Conservation (phyloP, 2,329 filamentous ascomycete species). For the Fusarium succisae region DNA sequence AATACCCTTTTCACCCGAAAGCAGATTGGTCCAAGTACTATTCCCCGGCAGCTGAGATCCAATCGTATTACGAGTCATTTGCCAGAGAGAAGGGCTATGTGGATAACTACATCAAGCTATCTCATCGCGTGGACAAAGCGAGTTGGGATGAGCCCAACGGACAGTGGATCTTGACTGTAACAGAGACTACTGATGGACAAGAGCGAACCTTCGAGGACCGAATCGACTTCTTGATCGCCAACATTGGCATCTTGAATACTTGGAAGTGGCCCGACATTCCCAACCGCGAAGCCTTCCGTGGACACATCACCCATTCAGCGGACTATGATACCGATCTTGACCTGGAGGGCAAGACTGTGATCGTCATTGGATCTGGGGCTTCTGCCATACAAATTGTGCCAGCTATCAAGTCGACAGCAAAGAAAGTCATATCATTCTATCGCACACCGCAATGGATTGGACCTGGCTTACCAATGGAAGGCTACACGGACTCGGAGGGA, state of each 20-base stretch:
- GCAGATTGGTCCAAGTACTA: constrained; percentile 56
- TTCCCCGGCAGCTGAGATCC: constrained; percentile 50
- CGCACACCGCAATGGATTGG: constrained; percentile 55
- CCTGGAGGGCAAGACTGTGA: constrained; percentile 58
- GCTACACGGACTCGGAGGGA: constrained; percentile 26
- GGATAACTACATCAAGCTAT: constrained; percentile 41
- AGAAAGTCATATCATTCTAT: constrained; percentile 53
- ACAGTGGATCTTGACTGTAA: constrained; percentile 12
- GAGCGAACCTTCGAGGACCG: constrained; percentile 50
- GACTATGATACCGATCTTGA: constrained; percentile 60
- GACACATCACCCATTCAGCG: constrained; percentile 60
- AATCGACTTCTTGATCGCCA: constrained; percentile 59
- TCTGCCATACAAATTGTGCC: constrained; percentile 63
- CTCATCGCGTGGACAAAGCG: constrained; percentile 36
- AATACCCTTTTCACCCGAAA: constrained; percentile 56
- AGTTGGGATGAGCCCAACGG: constrained; percentile 36
- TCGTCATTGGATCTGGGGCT: constrained; percentile 63
- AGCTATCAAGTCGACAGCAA: constrained; percentile 38
- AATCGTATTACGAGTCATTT: constrained; percentile 48
- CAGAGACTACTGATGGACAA: not conserved
- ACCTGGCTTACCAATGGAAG: constrained; percentile 45
- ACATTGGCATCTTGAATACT: constrained; percentile 59
- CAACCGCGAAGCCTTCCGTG: constrained; percentile 55
- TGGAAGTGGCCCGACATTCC: constrained; percentile 63
- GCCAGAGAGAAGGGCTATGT: constrained; percentile 45